Evolutionary conservation across 192 early-diverging fungal genomes (phyloP), one percentile per base, ranked within the genome.

Genomic region (Cetraspora pellucida): DNA sequence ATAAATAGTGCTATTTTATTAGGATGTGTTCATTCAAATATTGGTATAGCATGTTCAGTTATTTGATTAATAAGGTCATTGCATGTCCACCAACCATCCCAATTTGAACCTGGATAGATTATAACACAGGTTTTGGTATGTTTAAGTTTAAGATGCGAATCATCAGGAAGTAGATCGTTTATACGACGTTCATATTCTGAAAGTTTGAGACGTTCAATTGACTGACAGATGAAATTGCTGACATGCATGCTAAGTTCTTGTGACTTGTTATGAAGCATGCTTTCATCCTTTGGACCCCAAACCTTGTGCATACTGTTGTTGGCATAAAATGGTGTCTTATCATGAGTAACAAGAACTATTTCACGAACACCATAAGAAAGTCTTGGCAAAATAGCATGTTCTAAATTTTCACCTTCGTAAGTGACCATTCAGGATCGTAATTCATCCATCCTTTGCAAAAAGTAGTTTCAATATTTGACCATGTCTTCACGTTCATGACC

Each of bases 11-110:
- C n/a, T n/a, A n/a, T n/a, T n/a, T n/a, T n/a, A n/a, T n/a, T n/a
- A n/a, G 49, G 64, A 61, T 79, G 72, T 21, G 37, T 11, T 50
- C 31, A 31, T 44, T 75, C 31, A 69, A 79, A 79, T 0, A 82
- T 73, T 55, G 46, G 70, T 43, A 64, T 78, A 61, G 71, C 72
- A 0, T 43, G 21, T 37, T 37, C 44, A 31, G 31, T 49, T 52
- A 75, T 43, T 21, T 75, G 74, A 16, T 61, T 25, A n/a, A 74
- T 16, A 43, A 75, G n/a, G 44, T 65, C 11, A 21, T 75, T 19
- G 65, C 5, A 27, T 23, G 46, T 75, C 43, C 43, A 75, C 45
- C 54, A 75, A 21, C 59, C 54, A 23, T 75, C 63, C 14, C 23
- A 16, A 75, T 69, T 52, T 2, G 10, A 16, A 31, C 45, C 67